These are phyloP conservation scores for Ganoderma resinaceum DNA, from an alignment of 1,284 basidiomycete species.

Conservation along the genomic window DNA sequence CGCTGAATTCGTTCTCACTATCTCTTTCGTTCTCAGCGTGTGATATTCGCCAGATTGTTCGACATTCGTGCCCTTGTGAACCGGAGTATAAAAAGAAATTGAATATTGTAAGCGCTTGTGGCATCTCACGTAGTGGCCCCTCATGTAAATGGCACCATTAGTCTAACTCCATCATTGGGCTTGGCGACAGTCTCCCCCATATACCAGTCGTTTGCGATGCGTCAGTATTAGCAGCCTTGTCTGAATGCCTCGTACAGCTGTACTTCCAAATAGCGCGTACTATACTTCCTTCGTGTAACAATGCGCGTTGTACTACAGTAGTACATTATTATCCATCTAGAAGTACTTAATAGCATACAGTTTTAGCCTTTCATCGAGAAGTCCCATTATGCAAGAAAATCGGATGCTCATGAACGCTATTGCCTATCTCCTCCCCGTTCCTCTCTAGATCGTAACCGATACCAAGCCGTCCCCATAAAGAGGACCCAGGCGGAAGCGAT, in stretches of 20 bases:
- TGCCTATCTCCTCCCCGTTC: constrained; percentile 38
- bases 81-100: constrained; percentile 24
- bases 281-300: neutral
- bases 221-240: neutral
- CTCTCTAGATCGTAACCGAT: constrained; percentile 55
- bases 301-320: neutral
- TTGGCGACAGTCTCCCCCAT: neutral
- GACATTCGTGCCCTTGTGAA: constrained; percentile 17
- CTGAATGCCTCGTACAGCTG: neutral
- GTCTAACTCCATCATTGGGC: neutral
- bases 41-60: constrained; percentile 13
- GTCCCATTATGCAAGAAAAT: neutral
- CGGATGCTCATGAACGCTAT: neutral
- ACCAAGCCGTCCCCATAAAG: constrained; percentile 69
- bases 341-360: constrained; percentile 1
- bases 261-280: neutral
- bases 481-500: constrained; percentile 69
- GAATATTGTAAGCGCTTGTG: constrained; percentile 18
- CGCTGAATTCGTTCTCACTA: neutral
- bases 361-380: neutral
- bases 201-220: neutral
- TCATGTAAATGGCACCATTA: neutral
- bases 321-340: neutral
- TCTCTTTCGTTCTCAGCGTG: neutral
- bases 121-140: neutral